phyloP scores from a whole-genome alignment of 1,284 basidiomycete species.

The Ganoderma lingzhi region DNA sequence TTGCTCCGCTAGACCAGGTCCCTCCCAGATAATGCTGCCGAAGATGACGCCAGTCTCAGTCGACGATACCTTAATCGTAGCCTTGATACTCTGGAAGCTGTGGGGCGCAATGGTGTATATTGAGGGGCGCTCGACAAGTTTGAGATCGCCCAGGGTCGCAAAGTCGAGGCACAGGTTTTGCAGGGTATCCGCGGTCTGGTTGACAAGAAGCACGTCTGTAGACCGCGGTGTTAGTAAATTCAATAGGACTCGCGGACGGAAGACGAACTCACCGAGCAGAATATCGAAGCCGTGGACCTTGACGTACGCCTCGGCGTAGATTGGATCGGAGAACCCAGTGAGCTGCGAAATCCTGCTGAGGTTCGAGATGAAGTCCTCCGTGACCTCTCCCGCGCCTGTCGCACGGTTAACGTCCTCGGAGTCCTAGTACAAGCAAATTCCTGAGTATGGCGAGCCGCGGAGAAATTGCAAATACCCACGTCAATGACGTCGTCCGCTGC shows the following conservation, averaged over 20 bases:
- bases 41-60: conserved; percentile 99
- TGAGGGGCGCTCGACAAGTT: conserved; percentile 94
- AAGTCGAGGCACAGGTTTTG: conserved; percentile 99
- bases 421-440: conserved; percentile 58
- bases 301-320: conserved; percentile 98
- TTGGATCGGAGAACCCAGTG: conserved; percentile 98
- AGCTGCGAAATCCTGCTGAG: conserved; percentile 95
- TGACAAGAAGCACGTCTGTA: conserved; percentile 93
- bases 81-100: conserved; percentile 98
- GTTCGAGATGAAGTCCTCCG: conserved; percentile 97
- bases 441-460: not conserved
- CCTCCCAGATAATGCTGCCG: conserved; percentile 97
- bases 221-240: not conserved
- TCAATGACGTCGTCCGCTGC: conserved; percentile 82
- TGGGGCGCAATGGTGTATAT: conserved; percentile 95
- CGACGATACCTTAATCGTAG: conserved; percentile 97
- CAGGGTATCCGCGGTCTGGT: conserved; percentile 94
- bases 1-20: conserved; percentile 85
- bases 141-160: conserved; percentile 96
- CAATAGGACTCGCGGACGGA: not conserved
- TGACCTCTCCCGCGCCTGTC: conserved; percentile 85
- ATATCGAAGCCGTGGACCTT: conserved; percentile 99
- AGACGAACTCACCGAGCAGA: conserved; percentile 66
- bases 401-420: conserved; percentile 91
- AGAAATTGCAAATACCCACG: conserved; percentile 52